Evolutionary conservation across 345 rosid genomes (phyloP).

Genomic region (Microthlaspi erraticum): DNA sequence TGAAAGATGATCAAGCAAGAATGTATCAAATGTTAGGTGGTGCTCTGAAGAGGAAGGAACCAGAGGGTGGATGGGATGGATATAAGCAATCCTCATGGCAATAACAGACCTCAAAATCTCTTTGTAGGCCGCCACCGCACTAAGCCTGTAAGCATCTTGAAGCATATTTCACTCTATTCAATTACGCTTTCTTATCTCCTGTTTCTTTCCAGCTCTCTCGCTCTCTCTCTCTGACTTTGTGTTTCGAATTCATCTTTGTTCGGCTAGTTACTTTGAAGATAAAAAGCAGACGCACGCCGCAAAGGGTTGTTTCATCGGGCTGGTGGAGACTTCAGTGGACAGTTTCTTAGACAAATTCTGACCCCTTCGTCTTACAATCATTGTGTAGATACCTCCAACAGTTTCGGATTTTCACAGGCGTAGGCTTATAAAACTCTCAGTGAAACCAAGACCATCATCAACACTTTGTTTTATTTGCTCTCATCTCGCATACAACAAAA

Average conservation of each 20-base stretch:
- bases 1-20: conserved; percentile 72
- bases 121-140: not conserved
- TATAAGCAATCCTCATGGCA: conserved; percentile 82
- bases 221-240: conserved; percentile 22
- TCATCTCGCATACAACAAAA: conserved; percentile 23
- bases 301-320: conserved; percentile 21
- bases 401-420: conserved; percentile 30
- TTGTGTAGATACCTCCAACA: conserved; percentile 42
- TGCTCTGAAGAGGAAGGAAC: conserved; percentile 80
- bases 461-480: conserved; percentile 44
- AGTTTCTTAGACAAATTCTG: conserved; percentile 39
- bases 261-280: conserved; percentile 29
- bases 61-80: conserved; percentile 92
- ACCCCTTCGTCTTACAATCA: conserved; percentile 34
- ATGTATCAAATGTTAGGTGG: conserved; percentile 71
- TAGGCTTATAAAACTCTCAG: conserved; percentile 32
- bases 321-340: conserved; percentile 20
- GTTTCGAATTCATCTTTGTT: conserved; percentile 4
- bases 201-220: not conserved
- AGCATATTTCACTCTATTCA: not conserved
- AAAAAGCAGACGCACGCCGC: conserved; percentile 25
- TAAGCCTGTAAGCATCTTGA: conserved; percentile 20
- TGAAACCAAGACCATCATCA: conserved; percentile 37
- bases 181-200: not conserved
- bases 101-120: conserved; percentile 39